A percentile compares a stretch with the other conserved stretches of the same genome.
Evolutionary conservation across 2,329 filamentous ascomycete genomes (phyloP).

Genomic region (Penicillium sp.): DNA sequence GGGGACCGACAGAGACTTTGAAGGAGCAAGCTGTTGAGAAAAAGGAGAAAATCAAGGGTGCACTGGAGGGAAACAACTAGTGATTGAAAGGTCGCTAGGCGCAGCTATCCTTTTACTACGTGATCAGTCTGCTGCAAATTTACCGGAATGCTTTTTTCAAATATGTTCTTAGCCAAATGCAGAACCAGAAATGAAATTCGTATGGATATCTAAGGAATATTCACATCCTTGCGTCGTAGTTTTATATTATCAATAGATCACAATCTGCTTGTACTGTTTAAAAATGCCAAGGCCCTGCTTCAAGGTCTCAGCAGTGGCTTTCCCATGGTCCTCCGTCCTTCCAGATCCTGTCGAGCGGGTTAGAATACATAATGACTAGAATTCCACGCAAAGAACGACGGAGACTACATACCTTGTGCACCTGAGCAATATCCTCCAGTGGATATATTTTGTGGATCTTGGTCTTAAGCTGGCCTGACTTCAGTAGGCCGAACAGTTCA

Average conservation of each 20-base stretch:
- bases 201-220: neutral
- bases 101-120: neutral
- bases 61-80: neutral
- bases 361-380: neutral
- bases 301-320: constrained; percentile 74
- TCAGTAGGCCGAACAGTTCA: constrained; percentile 72
- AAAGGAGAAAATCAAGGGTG: neutral
- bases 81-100: neutral
- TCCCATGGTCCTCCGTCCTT: constrained; percentile 78
- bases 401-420: constrained; percentile 56
- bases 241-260: neutral
- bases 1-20: too few relatives aligned
- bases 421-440: constrained; percentile 68
- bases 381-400: neutral
- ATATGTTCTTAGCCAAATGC: neutral
- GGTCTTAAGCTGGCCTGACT: constrained; percentile 67
- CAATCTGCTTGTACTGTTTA: neutral
- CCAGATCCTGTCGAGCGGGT: constrained; percentile 59
- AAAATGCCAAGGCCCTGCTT: neutral
- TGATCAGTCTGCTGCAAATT: neutral
- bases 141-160: neutral
- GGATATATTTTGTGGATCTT: constrained; percentile 76
- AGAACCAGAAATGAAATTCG: neutral
- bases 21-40: neutral
- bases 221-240: neutral